Evolutionary conservation across 75 land plant genomes (phyloP), one percentile per base, ranked within the genome.

Genomic region (Pinus tabuliformis): DNA sequence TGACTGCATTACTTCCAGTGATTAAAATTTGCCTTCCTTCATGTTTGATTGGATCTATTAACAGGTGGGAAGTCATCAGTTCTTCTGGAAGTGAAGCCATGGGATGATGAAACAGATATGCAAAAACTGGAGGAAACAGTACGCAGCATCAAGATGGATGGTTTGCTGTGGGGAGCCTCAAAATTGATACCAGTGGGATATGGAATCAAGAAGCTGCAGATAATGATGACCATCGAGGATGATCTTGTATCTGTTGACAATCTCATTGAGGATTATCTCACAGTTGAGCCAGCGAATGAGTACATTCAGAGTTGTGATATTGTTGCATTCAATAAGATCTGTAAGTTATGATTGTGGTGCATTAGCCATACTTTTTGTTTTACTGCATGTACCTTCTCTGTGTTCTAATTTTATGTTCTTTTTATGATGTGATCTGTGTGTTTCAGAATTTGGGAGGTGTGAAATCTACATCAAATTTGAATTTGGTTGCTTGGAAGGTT

Each of bases 71-170:
- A 96, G 76, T 96, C 99, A 0, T 96, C 99, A 12, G 93, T 94
- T 45, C 79, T 94, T 45, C 57, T 96, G 86, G 99, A 96, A 80
- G 92, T 96, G 33, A 96, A 96, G 76, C 99, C 99, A 12, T 94
- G 99, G 99, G 99, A 96, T 85, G 99, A 96, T 80, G 99, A 96
- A 60, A 96, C 99, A 36, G 99, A 96, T 85, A 96, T 94, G 99
- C 70, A 83, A 72, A 90, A 90, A 79, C 88, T 96, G 58, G 99
- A 96, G 79, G 99, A 94, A 74, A 82, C 91, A 12, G 99, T 96
- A 8, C 82, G 98, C 26, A 83, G 88, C 61, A 80, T 96, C 37
- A 56, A 88, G 36, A 84, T 89, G 91, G 91, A 86, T 11, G 98
- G 99, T 13, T 79, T 96, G 56, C 59, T 81, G 28, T 96, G 99